Evolutionary conservation across 1,284 basidiomycete genomes (phyloP), one percentile per base, ranked within the genome.

Genomic region (Somion occarium): DNA sequence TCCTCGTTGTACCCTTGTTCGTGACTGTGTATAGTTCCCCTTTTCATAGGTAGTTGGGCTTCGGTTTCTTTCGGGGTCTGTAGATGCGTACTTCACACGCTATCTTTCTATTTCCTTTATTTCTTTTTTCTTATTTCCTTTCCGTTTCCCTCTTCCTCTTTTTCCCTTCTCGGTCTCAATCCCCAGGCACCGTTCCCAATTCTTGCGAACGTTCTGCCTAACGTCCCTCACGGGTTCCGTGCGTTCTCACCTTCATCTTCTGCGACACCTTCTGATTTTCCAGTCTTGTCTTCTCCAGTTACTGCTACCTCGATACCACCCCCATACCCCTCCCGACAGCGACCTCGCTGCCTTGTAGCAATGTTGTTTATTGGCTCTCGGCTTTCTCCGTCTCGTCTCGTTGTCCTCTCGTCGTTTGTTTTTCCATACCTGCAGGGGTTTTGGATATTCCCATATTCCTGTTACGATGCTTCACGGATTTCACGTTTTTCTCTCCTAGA

Each of bases 241-340:
- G 47, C 47, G 47, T 49, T 34, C 38, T 26, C 47, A 18, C 37
- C n/a, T 39, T 9, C 34, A 13, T 22, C 42, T 43, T 34, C 30
- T 27, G 47, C 47, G 47, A 49, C 38, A 49, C 47, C 38, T 15
- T 49, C 47, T 49, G 42, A 49, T 49, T 19, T 19, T n/a, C 38
- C 47, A 12, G 18, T 42, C 22, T 39, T 42, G 22, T 41, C 24
- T 37, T 43, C 42, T 38, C 26, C 47, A 49, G 47, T 49, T 19
- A 18, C 47, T 24, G 22, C 18, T 38, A 49, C 15, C 30, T 34
- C n/a, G n/a, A 34, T 34, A 34, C 30, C 30, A 19, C 26, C 38
- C 47, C 20, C 38, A 49, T 49, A 49, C 47, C 47, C 46, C 46
- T 37, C 19, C 13, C 27, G 22, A 26, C 22, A 49, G 38, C 38